A percentile compares a stretch with the other conserved stretches of the same genome.
phyloP scores from a whole-genome alignment of 257 asterid species.

The Fraxinus americana region DNA sequence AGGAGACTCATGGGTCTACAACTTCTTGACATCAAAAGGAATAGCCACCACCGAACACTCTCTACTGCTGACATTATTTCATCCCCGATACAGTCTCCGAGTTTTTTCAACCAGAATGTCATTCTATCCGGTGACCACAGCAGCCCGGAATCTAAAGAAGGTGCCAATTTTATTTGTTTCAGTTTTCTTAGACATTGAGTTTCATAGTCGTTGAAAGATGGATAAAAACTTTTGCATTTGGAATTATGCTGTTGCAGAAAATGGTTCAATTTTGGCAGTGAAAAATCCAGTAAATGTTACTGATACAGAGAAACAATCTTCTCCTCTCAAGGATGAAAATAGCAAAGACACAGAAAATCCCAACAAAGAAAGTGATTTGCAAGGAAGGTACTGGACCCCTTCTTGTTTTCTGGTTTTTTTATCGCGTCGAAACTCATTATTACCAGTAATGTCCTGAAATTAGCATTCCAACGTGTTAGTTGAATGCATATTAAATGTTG shows the following conservation, averaged over 20 bases:
- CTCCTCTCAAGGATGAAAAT: constrained; percentile 27
- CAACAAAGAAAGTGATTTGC: constrained; percentile 40
- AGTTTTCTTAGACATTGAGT: not conserved
- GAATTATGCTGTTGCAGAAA: constrained; percentile 40
- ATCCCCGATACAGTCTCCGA: constrained; percentile 49
- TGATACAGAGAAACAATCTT: constrained; percentile 37
- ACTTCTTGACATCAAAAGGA: constrained; percentile 70
- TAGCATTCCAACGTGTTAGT: not conserved
- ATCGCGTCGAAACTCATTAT: not conserved
- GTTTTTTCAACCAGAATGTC: constrained; percentile 38
- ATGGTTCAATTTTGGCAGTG: constrained; percentile 28
- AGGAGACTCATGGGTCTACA: constrained; percentile 59
- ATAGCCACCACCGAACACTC: constrained; percentile 54
- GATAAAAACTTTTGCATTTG: not conserved
- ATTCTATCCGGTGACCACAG: constrained; percentile 26
- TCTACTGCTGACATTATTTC: constrained; percentile 52
- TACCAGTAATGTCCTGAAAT: not conserved
- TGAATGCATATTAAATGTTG: not conserved
- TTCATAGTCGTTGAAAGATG: not conserved
- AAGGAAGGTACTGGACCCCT: constrained; percentile 44
- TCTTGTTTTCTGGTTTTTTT: not conserved
- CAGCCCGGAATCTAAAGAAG: constrained; percentile 50
- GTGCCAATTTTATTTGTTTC: constrained; percentile 23
- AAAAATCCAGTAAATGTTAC: constrained; percentile 22
- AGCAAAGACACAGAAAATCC: constrained; percentile 37